Evolutionary conservation across 2,329 filamentous ascomycete genomes (phyloP).

Genomic region (Cladosporium austrohemisphaericum): DNA sequence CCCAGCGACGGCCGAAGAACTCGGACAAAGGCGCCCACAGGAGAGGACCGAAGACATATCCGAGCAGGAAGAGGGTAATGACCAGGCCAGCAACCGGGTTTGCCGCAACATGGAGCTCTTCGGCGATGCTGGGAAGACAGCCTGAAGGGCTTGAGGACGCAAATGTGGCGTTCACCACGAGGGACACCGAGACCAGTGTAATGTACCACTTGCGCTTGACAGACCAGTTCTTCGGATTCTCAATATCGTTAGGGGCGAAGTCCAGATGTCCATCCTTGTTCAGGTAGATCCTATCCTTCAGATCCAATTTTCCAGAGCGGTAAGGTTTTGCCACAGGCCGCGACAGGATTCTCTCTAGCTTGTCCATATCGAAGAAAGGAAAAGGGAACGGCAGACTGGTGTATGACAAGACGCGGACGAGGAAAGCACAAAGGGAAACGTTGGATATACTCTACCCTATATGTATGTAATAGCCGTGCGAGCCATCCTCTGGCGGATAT

Average conservation of each 20-base stretch:
- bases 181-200: constrained; percentile 42
- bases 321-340: constrained; percentile 53
- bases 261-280: constrained; percentile 51
- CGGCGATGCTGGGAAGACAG: constrained; percentile 39
- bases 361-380: constrained; percentile 32
- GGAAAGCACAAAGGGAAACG: background rate
- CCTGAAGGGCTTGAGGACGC: constrained; percentile 45
- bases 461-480: background rate
- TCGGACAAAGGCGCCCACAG: constrained; percentile 65
- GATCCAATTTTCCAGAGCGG: constrained; percentile 39
- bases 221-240: constrained; percentile 50
- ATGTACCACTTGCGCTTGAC: constrained; percentile 39
- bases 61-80: constrained; percentile 33
- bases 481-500: background rate
- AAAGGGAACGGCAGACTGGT: background rate
- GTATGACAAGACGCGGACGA: background rate
- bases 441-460: background rate
- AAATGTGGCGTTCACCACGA: constrained; percentile 55
- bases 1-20: constrained; percentile 56
- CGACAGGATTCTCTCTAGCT: constrained; percentile 47
- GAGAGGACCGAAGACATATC: constrained; percentile 59
- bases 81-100: constrained; percentile 37
- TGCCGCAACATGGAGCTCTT: constrained; percentile 46
- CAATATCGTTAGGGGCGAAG: constrained; percentile 52
- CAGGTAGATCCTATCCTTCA: constrained; percentile 40